These are phyloP conservation scores for Colletotrichum lupini DNA, from an alignment of 2,329 filamentous ascomycete genomes.

Conservation along the genomic window DNA sequence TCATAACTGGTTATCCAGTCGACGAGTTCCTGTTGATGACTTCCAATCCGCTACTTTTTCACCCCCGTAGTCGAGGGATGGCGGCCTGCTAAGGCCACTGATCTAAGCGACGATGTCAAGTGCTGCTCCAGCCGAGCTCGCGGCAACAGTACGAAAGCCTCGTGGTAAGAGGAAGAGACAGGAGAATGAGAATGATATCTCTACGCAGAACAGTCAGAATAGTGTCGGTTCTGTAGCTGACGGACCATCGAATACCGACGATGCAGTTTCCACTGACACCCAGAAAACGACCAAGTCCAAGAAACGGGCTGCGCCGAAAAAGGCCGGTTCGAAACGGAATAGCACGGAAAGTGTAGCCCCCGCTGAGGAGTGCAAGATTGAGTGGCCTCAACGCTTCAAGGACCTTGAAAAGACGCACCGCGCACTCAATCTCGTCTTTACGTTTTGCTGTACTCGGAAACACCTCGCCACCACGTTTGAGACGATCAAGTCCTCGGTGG, in stretches of 20 bases:
- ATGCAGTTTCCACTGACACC: too few species aligned
- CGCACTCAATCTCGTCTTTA: slow-evolving; percentile 92
- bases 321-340: slow-evolving; percentile 28
- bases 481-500: slow-evolving; percentile 85
- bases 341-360: slow-evolving; percentile 23
- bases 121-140: background rate
- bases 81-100: background rate
- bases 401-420: slow-evolving; percentile 80
- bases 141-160: slow-evolving; percentile 6
- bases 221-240: background rate
- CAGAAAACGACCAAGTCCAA: slow-evolving; percentile 6
- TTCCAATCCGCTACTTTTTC: background rate
- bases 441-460: slow-evolving; percentile 93
- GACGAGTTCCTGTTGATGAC: background rate
- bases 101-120: background rate
- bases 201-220: background rate
- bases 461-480: slow-evolving; percentile 93
- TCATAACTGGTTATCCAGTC: too few species aligned
- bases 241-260: background rate
- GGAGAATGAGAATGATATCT: slow-evolving; percentile 24
- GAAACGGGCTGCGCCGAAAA: slow-evolving; percentile 29
- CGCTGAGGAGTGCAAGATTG: slow-evolving; percentile 48
- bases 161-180: slow-evolving; percentile 30
- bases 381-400: slow-evolving; percentile 82
- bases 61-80: background rate